Evolutionary conservation across 2,329 filamentous ascomycete species (phyloP), one percentile per base, ranked within the genome.

Genomic region (Neurospora sp.): DNA sequence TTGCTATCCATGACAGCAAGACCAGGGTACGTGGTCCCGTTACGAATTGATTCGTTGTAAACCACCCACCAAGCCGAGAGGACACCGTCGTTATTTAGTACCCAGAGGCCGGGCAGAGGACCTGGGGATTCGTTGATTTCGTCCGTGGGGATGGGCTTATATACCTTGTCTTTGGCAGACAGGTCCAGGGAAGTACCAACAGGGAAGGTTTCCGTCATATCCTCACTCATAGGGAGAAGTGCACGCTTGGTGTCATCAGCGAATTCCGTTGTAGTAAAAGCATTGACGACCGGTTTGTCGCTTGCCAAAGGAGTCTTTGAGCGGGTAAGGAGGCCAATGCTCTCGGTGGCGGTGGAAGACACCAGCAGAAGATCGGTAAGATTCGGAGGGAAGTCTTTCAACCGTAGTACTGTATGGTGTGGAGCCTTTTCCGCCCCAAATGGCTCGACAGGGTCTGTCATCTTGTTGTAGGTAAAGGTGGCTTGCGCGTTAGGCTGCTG

Each of bases 51-150:
- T 58, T 96, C 93, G 42, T 91, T 88, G 80, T 97, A 97, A 23
- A 98, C 87, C 62, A 98, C 81, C 93, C 95, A 97, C 93, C 95
- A 99, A 13, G 89, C 86, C 66, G 88, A 89, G 17, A 99, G 83
- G 10, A 97, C 82, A 73, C 96, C 96, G 76, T 97, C 93, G 74
- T 97, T 90, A 71, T 96, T 98, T 17, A 99, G 83, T 38, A 93
- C 86, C 85, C 96, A 90, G 58, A 97, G 84, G 11, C 90, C 93
- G 6, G 96, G 96, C 9, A 98, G 81, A 13, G 96, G 95, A 1
- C 88, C 89, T 0, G 90, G 86, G 4, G 93, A 96, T 76, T 94
- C 87, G 39, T 91, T 86, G 66, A 96, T 88, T 76, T 97, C 89
- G 73, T 96, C 91, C 0, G 88, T 86, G 23, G 88, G 88, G 70